Evolutionary conservation across 2,329 filamentous ascomycete genomes (phyloP), one percentile per base, ranked within the genome.

Genomic region (Xylariaceae sp.): DNA sequence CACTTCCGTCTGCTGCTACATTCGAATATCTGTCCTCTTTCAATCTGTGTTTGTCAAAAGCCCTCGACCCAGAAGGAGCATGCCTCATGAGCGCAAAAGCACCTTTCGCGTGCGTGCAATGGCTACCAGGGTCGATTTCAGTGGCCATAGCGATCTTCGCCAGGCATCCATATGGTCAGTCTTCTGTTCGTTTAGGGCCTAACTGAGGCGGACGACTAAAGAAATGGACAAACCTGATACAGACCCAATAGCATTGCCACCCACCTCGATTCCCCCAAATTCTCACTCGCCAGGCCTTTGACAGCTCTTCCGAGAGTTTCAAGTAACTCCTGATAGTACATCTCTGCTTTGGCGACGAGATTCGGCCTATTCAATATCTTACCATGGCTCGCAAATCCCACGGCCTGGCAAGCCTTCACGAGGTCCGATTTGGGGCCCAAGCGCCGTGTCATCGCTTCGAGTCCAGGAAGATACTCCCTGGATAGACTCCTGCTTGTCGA

Each of bases 171-270:
- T 11, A 26, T 6, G 11, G 11, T 26, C 22, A 26, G 22, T 26
- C 22, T 26, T 11, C 6, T 11, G 22, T n/a, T n/a, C n/a, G n/a
- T n/a, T n/a, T n/a, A n/a, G n/a, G n/a, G n/a, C n/a, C n/a, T n/a
- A 26, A 11, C 22, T 11, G 6, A 26, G 11, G 22, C 22, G 11
- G 6, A 26, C 11, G 30, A n/a, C 30, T n/a, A 7, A 13, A 4
- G 30, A 13, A 32, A 4, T 32, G 30, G 30, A 32, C 30, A 24
- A 18, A 55, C 49, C 52, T 54, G 42, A 34, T 51, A 54, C 12
- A 55, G 39, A 3, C 51, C 52, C 16, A 56, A 29, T 15, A 55
- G 38, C 47, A 54, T 49, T 24, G 47, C 48, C 15, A 52, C 31
- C 12, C 48, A 24, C 31, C 34, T 44, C 29, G 45, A 30, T 34